phyloP scores from a whole-genome alignment of 768 basidiomycete species.

The Xerocomellus chrysenteron region DNA sequence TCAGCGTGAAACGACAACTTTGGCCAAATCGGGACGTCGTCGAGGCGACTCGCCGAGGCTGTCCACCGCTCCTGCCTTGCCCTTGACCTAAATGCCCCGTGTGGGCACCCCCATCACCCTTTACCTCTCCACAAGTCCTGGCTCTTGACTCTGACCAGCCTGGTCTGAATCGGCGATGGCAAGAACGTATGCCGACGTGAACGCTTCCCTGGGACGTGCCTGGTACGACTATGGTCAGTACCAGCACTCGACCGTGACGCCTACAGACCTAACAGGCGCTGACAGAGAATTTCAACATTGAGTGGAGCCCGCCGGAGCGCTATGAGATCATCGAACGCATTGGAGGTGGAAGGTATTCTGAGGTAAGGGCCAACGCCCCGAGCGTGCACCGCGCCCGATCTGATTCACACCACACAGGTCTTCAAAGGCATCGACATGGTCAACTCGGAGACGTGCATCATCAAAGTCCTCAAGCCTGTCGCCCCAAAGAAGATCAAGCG shows the following conservation, averaged over 20 bases:
- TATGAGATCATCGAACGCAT: conserved; percentile 66
- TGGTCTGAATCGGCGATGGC: conserved; percentile 40
- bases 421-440: conserved; percentile 61
- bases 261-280: background rate
- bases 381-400: background rate
- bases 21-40: conserved; percentile 5
- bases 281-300: conserved; percentile 55
- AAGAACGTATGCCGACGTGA: conserved; percentile 56
- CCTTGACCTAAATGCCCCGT: conserved; percentile 29
- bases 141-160: conserved; percentile 16
- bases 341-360: conserved; percentile 66
- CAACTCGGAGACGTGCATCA: conserved; percentile 53
- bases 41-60: conserved; percentile 16
- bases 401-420: conserved; percentile 35
- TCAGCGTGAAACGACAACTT: background rate
- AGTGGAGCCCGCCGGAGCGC: conserved; percentile 65
- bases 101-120: conserved; percentile 18
- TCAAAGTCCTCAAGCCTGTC: conserved; percentile 76
- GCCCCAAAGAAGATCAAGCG: conserved; percentile 66
- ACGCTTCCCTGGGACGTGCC: conserved; percentile 51
- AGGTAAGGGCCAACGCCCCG: conserved; percentile 36
- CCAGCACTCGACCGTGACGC: background rate
- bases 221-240: conserved; percentile 65
- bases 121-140: conserved; percentile 14
- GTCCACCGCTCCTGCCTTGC: conserved; percentile 13